These are phyloP conservation scores for Aspergillus phoenicis DNA, from an alignment of 2,329 filamentous ascomycete species.

Conservation along the genomic window DNA sequence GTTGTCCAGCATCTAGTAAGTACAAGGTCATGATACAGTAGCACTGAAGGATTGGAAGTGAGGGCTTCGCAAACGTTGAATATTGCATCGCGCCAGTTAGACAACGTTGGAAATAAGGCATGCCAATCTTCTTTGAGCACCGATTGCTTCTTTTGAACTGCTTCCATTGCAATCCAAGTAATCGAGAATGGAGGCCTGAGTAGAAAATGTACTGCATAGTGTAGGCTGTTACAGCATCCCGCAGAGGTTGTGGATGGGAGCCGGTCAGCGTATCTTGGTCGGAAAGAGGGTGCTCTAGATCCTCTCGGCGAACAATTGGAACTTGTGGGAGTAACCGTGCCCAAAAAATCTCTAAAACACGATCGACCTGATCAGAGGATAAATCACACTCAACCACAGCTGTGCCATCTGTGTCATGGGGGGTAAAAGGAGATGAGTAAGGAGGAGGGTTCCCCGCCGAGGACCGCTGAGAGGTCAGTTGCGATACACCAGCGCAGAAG, in stretches of 20 bases:
- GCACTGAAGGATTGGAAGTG: conserved; percentile 21
- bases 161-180: conserved; percentile 22
- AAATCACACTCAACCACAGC: neutral
- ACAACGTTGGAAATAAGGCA: conserved; percentile 25
- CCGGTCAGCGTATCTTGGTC: conserved; percentile 14
- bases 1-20: conserved; percentile 22
- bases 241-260: conserved; percentile 11
- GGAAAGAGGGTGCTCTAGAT: conserved; percentile 2
- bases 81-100: conserved; percentile 18
- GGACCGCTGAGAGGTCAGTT: conserved; percentile 9
- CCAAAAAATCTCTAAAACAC: conserved; percentile 4
- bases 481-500: conserved; percentile 19
- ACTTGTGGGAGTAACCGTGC: neutral
- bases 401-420: neutral
- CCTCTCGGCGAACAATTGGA: conserved; percentile 5
- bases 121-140: conserved; percentile 8
- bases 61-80: conserved; percentile 17
- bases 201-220: conserved; percentile 21
- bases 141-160: conserved; percentile 4
- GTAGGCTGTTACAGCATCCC: conserved; percentile 25
- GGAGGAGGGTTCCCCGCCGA: neutral
- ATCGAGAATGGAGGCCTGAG: conserved; percentile 20
- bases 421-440: neutral
- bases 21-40: conserved; percentile 26
- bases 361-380: neutral